Conservation (phyloP, 257 asterid species). For the Anisodus tanguticus region DNA sequence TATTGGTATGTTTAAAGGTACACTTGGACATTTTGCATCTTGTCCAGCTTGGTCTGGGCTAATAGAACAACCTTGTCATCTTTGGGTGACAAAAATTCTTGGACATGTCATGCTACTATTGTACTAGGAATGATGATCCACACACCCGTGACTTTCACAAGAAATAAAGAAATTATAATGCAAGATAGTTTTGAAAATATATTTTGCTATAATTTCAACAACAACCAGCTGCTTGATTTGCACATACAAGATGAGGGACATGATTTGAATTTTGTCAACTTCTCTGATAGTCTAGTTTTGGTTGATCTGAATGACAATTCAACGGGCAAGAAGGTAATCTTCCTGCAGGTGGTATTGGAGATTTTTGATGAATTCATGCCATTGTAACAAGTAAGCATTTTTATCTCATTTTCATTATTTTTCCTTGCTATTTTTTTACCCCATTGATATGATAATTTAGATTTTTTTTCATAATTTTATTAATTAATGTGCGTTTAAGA, state of each 20-base stretch:
- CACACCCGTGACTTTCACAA: conserved; percentile 22
- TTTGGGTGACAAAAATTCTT: conserved; percentile 7
- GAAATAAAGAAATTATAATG: neutral
- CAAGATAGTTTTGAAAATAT: neutral
- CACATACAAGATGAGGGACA: neutral
- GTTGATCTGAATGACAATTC: neutral
- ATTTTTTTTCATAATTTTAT: neutral
- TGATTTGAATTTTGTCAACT: neutral
- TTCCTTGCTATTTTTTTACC: no score
- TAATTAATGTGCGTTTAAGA: neutral
- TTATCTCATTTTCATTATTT: neutral
- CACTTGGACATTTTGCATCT: neutral
- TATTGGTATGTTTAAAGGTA: neutral
- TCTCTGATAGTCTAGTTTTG: conserved; percentile 19
- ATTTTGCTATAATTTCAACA: neutral
- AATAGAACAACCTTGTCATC: neutral
- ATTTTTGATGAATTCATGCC: neutral
- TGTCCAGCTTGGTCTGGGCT: neutral
- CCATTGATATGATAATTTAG: no score
- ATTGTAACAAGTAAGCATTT: neutral
- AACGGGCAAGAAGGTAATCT: neutral
- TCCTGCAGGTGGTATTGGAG: neutral
- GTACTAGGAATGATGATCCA: neutral
- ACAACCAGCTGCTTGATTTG: neutral
- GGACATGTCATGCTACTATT: neutral